Conservation (phyloP, 306 rosid species). For the Fagus sylvatica region DNA sequence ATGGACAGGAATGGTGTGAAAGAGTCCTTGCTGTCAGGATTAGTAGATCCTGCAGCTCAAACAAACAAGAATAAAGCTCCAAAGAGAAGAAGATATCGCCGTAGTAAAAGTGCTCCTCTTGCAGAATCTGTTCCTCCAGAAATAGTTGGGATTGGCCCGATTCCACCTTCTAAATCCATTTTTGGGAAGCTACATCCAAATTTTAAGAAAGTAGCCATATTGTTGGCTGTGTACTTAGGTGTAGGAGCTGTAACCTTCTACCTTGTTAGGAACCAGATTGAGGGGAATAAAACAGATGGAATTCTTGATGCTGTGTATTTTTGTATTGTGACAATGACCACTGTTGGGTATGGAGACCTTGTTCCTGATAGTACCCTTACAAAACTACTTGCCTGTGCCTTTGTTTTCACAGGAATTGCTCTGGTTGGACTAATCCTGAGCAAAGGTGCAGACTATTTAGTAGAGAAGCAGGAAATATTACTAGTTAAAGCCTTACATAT, state of each 20-base stretch:
- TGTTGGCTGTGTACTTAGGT: constrained; percentile 2
- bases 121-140: constrained; percentile 7
- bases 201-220: background rate
- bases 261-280: constrained; percentile 1
- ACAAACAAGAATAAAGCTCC: constrained; percentile 16
- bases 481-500: constrained; percentile 2
- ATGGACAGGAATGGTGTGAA: constrained; percentile 50
- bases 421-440: constrained; percentile 4
- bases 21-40: constrained; percentile 46
- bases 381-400: constrained; percentile 11
- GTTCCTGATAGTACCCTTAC: constrained; percentile 3
- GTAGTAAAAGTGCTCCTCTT: constrained; percentile 61
- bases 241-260: background rate
- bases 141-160: background rate
- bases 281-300: background rate
- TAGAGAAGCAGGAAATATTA: constrained; percentile 7
- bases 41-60: constrained; percentile 22
- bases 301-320: constrained; percentile 11
- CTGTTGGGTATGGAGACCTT: constrained; percentile 11
- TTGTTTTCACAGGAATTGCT: constrained; percentile 11
- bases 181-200: background rate
- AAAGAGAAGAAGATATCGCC: constrained; percentile 47
- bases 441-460: constrained; percentile 11
- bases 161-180: background rate
- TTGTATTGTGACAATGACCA: constrained; percentile 10